phyloP scores from a whole-genome alignment of 2,329 filamentous ascomycete genomes.

The Tolypocladium album region DNA sequence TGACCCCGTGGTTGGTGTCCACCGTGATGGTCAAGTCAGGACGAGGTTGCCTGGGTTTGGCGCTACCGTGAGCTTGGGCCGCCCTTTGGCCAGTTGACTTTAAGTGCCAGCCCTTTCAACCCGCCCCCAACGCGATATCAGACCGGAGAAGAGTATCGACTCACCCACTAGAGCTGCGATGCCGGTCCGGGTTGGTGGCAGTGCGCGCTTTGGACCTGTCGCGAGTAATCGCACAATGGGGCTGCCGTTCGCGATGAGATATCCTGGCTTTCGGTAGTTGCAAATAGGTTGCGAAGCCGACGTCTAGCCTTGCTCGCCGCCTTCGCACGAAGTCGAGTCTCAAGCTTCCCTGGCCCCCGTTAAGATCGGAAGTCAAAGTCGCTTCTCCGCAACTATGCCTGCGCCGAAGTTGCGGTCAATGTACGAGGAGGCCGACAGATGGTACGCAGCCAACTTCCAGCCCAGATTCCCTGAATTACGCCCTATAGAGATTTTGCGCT shows the following conservation, averaged over 20 bases:
- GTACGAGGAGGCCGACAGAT: neutral
- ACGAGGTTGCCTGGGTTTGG: neutral
- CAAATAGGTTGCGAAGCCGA: neutral
- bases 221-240: neutral
- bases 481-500: neutral
- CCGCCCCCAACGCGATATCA: neutral
- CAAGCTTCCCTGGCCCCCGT: neutral
- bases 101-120: neutral
- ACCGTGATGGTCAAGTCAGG: neutral
- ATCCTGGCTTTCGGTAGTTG: neutral
- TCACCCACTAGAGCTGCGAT: neutral
- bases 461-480: neutral
- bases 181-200: neutral
- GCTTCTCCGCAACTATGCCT: neutral
- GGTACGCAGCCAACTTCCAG: neutral
- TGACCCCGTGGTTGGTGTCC: neutral
- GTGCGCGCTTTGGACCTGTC: neutral
- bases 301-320: neutral
- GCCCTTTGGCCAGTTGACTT: neutral
- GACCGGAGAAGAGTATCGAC: neutral
- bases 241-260: neutral
- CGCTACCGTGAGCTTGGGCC: slow-evolving; percentile 3
- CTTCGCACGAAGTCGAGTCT: neutral
- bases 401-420: neutral
- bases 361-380: neutral